Evolutionary conservation across 1,139 yeast genomes (phyloP), one percentile per base, ranked within the genome.

Genomic region (Blastobotrys ciferrii): DNA sequence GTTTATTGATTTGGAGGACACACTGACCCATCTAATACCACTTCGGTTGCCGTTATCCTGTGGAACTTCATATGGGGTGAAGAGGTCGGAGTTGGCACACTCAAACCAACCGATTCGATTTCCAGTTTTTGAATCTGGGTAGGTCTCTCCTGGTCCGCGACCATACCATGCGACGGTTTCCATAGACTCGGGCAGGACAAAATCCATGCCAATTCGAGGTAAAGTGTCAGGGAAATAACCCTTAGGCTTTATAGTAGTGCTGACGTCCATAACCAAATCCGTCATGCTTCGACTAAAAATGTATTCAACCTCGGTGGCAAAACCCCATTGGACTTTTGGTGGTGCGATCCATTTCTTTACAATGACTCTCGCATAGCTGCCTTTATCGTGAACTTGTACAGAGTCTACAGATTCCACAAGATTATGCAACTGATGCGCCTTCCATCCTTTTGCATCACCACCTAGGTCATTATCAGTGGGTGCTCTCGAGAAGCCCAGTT

Each of bases 11-110:
- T 7, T 4, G 31, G 20, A 20, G 4, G 46, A 47, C 6, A 45
- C 17, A 48, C 45, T 20, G n/a, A 64, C 50, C 70, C 69, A 66
- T 28, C 66, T 53, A 4, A 69, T 64, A 35, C 60, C 69, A 38
- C 55, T 57, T 31, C 64, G 66, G 48, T 67, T 67, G n/a, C 70
- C 70, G 48, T 63, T 64, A 42, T 67, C 71, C 51, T 67, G 71
- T 1, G 71, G 71, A 35, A 53, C 64, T n/a, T 67, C 71, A 45
- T 68, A 69, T 23, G 46, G 41, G 38, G 55, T 57, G 51, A 58
- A 62, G 32, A 69, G 51, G 1, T 58, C 55, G 2, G 45, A 53
- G 23, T 51, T 55, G 4, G 48, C 35, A 4, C 49, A 32, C 5
- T 50, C 48, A 48, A 57, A 58, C 5, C 61, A 41, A 6, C 67